Percentiles rank a stretch among this genome's conserved stretches.
Conservation (phyloP, 495 filamentous ascomycete genomes). For the Lasiosphaeria miniovina region DNA sequence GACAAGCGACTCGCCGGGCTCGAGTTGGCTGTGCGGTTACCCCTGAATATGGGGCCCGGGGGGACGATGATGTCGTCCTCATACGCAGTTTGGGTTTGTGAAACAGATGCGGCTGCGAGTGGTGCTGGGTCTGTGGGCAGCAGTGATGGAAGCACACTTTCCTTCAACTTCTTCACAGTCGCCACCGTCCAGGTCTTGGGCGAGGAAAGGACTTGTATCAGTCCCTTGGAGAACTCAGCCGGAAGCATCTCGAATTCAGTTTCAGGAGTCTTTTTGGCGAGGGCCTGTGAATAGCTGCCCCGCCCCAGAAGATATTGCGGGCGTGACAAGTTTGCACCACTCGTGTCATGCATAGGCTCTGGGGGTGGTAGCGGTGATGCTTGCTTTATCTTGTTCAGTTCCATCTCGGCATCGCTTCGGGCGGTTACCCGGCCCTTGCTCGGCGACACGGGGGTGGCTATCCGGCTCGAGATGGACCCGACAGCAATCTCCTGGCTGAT, state of each 20-base stretch:
- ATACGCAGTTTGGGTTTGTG: not conserved
- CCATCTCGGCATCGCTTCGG: constrained; percentile 38
- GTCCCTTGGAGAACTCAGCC: constrained; percentile 31
- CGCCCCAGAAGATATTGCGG: constrained; percentile 24
- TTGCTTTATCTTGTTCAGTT: constrained; percentile 38
- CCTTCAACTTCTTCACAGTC: constrained; percentile 32
- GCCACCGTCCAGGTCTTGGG: constrained; percentile 30
- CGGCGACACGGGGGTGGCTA: constrained; percentile 15
- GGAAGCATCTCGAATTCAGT: constrained; percentile 25
- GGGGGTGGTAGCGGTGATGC: constrained; percentile 2
- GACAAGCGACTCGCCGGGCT: constrained; percentile 23
- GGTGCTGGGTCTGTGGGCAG: constrained; percentile 12
- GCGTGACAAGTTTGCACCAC: constrained; percentile 3
- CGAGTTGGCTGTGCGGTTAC: constrained; percentile 28
- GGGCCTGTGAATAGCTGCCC: constrained; percentile 33
- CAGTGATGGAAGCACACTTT: constrained; percentile 22
- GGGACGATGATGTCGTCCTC: constrained; percentile 11
- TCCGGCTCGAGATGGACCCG: constrained; percentile 28
- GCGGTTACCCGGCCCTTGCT: constrained; percentile 29
- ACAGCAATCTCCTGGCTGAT: constrained; percentile 40
- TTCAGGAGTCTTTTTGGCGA: constrained; percentile 24
- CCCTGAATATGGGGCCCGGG: constrained; percentile 25
- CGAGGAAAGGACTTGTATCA: constrained; percentile 22
- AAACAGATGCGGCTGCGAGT: not conserved
- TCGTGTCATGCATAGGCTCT: not conserved